A percentile compares a stretch with the other conserved stretches of the same genome.
Evolutionary conservation across 2,329 filamentous ascomycete genomes (phyloP).

Genomic region (Scytalidium sp.): DNA sequence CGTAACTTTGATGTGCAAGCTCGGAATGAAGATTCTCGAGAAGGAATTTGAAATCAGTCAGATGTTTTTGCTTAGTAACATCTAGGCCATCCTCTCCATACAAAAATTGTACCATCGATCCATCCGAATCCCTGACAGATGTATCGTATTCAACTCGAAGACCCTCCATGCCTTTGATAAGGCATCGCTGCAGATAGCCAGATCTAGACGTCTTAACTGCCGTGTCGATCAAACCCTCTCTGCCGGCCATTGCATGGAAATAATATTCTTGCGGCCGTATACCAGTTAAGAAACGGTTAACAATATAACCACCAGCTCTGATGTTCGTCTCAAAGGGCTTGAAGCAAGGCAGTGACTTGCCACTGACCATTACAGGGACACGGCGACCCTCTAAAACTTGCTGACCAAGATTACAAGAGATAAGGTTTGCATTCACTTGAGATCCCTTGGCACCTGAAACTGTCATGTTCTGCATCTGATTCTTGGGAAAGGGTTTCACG

Average conservation of each 20-base stretch:
- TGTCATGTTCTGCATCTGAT: slow-evolving; percentile 99
- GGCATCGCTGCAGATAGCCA: slow-evolving; percentile 91
- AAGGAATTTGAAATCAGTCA: slow-evolving; percentile 86
- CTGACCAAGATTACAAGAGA: slow-evolving; percentile 95
- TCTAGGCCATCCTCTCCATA: slow-evolving; percentile 97
- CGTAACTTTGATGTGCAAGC: slow-evolving; percentile 71
- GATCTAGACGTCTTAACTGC: slow-evolving; percentile 98
- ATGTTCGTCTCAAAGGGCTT: slow-evolving; percentile 86
- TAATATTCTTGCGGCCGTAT: slow-evolving; percentile 98
- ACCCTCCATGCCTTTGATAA: slow-evolving; percentile 98
- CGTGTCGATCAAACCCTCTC: slow-evolving; percentile 97
- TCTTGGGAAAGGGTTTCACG: slow-evolving; percentile 89
- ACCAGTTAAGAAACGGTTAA: slow-evolving; percentile 95
- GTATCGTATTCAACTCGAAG: slow-evolving; percentile 89
- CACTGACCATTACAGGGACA: slow-evolving; percentile 96
- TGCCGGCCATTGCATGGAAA: slow-evolving; percentile 98
- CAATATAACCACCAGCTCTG: slow-evolving; percentile 88
- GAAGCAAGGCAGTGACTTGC: slow-evolving; percentile 94
- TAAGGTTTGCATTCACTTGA: slow-evolving; percentile 91
- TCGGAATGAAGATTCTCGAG: slow-evolving; percentile 82
- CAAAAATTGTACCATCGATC: slow-evolving; percentile 88
- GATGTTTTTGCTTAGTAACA: slow-evolving; percentile 88
- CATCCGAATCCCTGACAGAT: slow-evolving; percentile 91
- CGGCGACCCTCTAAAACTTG: slow-evolving; percentile 93
- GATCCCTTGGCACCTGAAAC: slow-evolving; percentile 93